These are phyloP conservation scores for Alternaria brassicae DNA, from an alignment of 2,329 filamentous ascomycete species.

Conservation along the genomic window DNA sequence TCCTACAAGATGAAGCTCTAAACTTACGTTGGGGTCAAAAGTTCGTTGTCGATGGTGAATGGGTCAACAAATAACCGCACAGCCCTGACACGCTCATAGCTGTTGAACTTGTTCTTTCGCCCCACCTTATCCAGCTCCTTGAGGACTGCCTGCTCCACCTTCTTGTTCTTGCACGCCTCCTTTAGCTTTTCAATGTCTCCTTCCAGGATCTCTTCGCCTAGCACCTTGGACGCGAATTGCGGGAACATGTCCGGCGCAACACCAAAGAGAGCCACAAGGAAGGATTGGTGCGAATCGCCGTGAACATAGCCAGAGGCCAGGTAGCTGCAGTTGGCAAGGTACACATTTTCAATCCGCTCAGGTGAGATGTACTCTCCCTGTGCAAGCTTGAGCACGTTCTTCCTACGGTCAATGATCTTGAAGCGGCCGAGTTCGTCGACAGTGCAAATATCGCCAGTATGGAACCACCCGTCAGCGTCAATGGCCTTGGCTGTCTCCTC, in stretches of 20 bases:
- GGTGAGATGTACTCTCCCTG: conserved; percentile 99
- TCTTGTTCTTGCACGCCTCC: conserved; percentile 70
- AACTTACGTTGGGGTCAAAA: conserved; percentile 85
- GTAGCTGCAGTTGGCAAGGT: conserved; percentile 79
- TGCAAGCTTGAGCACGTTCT: conserved; percentile 98
- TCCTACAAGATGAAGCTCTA: background rate
- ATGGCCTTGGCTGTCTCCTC: conserved; percentile 85
- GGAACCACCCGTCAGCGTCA: conserved; percentile 94
- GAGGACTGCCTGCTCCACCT: conserved; percentile 76
- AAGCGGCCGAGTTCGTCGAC: conserved; percentile 87
- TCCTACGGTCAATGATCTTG: conserved; percentile 93
- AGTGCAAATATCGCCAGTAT: conserved; percentile 88
- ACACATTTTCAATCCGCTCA: conserved; percentile 95
- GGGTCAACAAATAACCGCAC: conserved; percentile 82
- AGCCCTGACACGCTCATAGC: conserved; percentile 82
- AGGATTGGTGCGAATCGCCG: conserved; percentile 82
- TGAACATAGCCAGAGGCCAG: conserved; percentile 87
- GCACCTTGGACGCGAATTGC: conserved; percentile 76
- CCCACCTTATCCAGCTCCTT: conserved; percentile 80
- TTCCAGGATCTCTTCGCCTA: conserved; percentile 70
- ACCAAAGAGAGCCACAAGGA: conserved; percentile 85
- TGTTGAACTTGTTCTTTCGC: conserved; percentile 87
- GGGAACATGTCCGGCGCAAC: conserved; percentile 86
- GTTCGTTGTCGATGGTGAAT: conserved; percentile 90
- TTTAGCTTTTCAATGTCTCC: conserved; percentile 72